Evolutionary conservation across 371 early-diverging fungal genomes (phyloP).

Genomic region (Mortierella sp.): DNA sequence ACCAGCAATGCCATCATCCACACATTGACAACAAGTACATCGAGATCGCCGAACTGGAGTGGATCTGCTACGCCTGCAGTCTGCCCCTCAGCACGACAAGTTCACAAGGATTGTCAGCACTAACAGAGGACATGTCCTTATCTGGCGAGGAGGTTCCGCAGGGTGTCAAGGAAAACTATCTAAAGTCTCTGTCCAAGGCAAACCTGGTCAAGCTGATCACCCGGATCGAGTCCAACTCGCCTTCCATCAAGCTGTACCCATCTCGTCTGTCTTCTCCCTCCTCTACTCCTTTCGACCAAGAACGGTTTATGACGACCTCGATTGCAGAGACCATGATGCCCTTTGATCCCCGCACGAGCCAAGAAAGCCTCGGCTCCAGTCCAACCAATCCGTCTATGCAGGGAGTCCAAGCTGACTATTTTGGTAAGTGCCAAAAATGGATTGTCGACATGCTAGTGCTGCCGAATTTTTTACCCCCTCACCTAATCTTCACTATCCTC

Average conservation of each 20-base stretch:
- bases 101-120: constrained; percentile 21
- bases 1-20: constrained; percentile 55
- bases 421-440: constrained; percentile 16
- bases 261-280: constrained; percentile 35
- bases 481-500: not conserved
- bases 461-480: not conserved
- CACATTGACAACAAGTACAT: constrained; percentile 36
- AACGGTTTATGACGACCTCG: not conserved
- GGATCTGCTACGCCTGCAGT: constrained; percentile 42
- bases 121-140: constrained; percentile 44
- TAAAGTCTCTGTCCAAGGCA: constrained; percentile 28
- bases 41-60: constrained; percentile 35
- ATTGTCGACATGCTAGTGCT: not conserved
- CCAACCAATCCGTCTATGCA: constrained; percentile 7
- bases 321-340: not conserved
- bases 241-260: constrained; percentile 33
- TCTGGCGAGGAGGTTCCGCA: constrained; percentile 33
- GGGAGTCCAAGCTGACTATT: constrained; percentile 24
- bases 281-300: constrained; percentile 1
- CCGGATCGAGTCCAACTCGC: constrained; percentile 37
- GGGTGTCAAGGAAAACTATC: constrained; percentile 29
- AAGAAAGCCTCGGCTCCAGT: not conserved
- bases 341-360: constrained; percentile 6
- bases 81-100: constrained; percentile 21
- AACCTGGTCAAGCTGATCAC: constrained; percentile 34